A percentile compares a stretch with the other conserved stretches of the same genome.
phyloP scores from a whole-genome alignment of 768 basidiomycete genomes.

The Lentinula lateritia region DNA sequence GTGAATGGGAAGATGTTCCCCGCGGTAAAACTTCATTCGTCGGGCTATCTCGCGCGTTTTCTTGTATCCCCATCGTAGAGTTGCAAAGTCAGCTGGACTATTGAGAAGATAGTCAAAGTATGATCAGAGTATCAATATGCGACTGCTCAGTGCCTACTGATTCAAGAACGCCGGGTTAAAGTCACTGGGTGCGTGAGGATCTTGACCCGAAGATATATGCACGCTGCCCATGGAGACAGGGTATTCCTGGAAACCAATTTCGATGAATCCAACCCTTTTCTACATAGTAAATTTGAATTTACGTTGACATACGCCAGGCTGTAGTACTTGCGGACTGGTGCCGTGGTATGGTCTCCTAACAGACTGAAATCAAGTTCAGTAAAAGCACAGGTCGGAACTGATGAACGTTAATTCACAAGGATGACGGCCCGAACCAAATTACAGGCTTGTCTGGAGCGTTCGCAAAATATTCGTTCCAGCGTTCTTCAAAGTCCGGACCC shows the following conservation, averaged over 20 bases:
- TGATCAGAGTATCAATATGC: not conserved
- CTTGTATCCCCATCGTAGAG: constrained; percentile 22
- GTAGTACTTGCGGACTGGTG: constrained; percentile 19
- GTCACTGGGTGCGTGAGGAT: constrained; percentile 24
- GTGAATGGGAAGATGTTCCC: constrained; percentile 12
- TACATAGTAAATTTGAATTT: not conserved
- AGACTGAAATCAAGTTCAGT: constrained; percentile 15
- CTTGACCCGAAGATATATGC: constrained; percentile 27
- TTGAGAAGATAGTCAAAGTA: not conserved
- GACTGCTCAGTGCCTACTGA: constrained; percentile 16
- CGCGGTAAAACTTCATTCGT: constrained; percentile 26
- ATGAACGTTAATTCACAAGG: constrained; percentile 18
- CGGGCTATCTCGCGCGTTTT: constrained; percentile 22
- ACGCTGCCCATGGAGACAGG: constrained; percentile 28
- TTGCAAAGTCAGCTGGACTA: constrained; percentile 21
- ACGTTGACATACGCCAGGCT: constrained; percentile 22
- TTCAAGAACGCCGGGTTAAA: constrained; percentile 27
- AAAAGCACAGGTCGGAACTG: not conserved
- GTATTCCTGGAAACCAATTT: constrained; percentile 19
- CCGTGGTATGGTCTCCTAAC: constrained; percentile 12
- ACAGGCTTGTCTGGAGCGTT: constrained; percentile 32
- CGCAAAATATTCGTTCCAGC: constrained; percentile 30
- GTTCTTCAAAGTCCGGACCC: constrained; percentile 28
- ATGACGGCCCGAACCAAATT: constrained; percentile 21
- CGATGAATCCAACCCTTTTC: not conserved